These are phyloP conservation scores for Penicillium crustosum DNA, from an alignment of 2,329 filamentous ascomycete species.

Conservation along the genomic window DNA sequence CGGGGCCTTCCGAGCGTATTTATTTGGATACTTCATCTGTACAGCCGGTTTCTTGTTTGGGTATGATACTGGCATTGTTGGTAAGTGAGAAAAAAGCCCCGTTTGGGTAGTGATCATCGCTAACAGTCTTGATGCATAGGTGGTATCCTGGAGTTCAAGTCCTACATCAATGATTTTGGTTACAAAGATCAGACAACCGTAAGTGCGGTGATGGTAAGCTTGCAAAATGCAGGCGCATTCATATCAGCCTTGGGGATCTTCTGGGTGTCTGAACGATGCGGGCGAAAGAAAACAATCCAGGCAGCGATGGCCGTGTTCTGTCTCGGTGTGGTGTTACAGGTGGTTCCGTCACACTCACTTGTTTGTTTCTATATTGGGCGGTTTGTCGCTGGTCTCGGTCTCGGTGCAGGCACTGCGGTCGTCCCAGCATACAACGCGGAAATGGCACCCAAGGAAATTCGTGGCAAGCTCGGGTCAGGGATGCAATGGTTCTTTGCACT, in stretches of 20 bases:
- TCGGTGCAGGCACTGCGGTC: conserved; percentile 47
- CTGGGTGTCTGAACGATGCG: conserved; percentile 47
- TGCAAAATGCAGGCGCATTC: conserved; percentile 55
- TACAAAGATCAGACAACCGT: conserved; percentile 46
- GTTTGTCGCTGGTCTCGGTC: conserved; percentile 48
- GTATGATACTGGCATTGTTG: conserved; percentile 39
- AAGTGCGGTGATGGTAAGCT: conserved; percentile 49
- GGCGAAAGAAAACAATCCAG: conserved; percentile 48
- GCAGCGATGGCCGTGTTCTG: conserved; percentile 44
- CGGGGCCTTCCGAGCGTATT: conserved; percentile 25
- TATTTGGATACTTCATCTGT: conserved; percentile 27
- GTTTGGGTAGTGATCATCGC: background rate
- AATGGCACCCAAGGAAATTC: conserved; percentile 45
- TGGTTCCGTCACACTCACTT: conserved; percentile 48
- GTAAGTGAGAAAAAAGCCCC: conserved; percentile 6
- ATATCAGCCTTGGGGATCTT: conserved; percentile 52
- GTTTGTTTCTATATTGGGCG: conserved; percentile 49
- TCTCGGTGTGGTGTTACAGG: conserved; percentile 46
- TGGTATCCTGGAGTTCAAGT: conserved; percentile 47
- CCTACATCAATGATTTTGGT: conserved; percentile 45
- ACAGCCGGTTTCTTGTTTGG: conserved; percentile 36
- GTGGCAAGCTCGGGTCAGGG: conserved; percentile 40
- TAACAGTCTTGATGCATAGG: conserved; percentile 18
- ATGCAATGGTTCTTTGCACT: conserved; percentile 41
- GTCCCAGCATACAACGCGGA: conserved; percentile 45